Conservation (phyloP, 1,284 basidiomycete genomes). For the Rhizopogon hawkerae region DNA sequence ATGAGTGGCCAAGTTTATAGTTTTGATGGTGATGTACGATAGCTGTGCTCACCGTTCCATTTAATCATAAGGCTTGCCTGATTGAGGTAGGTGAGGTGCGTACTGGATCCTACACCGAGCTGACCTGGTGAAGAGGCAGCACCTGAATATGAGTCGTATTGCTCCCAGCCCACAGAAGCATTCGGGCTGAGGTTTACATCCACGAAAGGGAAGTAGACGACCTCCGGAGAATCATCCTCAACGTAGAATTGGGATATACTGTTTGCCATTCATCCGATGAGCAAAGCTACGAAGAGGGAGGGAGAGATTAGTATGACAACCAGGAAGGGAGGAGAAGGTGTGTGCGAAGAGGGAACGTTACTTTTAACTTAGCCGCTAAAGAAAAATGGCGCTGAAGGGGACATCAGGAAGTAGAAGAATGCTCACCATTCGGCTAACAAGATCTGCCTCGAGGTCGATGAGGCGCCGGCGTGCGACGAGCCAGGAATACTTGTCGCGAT, state of each 20-base stretch:
- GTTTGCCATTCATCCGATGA: conserved; percentile 45
- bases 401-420: background rate
- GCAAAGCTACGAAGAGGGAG: conserved; percentile 9
- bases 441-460: background rate
- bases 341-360: background rate
- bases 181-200: conserved; percentile 38
- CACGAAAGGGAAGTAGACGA: conserved; percentile 51
- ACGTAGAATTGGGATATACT: conserved; percentile 41
- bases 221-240: conserved; percentile 58
- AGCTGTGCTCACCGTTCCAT: conserved; percentile 48
- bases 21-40: conserved; percentile 1
- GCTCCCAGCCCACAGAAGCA: conserved; percentile 56
- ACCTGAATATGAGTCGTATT: conserved; percentile 44
- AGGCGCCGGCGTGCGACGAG: background rate
- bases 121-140: conserved; percentile 37
- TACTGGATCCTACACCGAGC: conserved; percentile 45
- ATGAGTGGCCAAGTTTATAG: conserved; percentile 2
- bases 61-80: conserved; percentile 45
- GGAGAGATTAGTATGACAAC: conserved; percentile 6
- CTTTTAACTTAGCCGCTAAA: background rate
- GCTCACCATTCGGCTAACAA: background rate
- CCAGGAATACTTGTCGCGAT: background rate
- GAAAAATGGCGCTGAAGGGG: background rate
- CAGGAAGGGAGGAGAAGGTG: conserved; percentile 1
- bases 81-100: conserved; percentile 50